These are phyloP conservation scores for Gentiana dahurica DNA, from an alignment of 257 asterid species.

Conservation along the genomic window DNA sequence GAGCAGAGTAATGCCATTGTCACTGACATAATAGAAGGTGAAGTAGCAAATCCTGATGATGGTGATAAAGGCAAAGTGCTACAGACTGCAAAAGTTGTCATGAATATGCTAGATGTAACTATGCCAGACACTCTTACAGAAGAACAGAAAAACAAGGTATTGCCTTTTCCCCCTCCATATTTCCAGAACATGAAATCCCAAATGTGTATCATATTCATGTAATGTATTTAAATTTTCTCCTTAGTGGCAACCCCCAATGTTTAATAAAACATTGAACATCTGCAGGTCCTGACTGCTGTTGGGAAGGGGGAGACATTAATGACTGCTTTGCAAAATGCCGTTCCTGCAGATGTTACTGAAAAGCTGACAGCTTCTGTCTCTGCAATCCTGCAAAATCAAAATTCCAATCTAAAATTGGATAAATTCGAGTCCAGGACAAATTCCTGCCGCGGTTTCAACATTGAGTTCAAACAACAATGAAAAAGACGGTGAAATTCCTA, in stretches of 20 bases:
- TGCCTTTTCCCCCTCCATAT: background rate
- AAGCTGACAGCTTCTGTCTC: slow-evolving; percentile 69
- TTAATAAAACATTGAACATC: background rate
- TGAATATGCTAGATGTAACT: slow-evolving; percentile 78
- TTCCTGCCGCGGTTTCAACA: slow-evolving; percentile 33
- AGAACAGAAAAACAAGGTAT: slow-evolving; percentile 82
- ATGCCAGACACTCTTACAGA: slow-evolving; percentile 62
- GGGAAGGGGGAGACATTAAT: slow-evolving; percentile 77
- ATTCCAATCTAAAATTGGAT: slow-evolving; percentile 44
- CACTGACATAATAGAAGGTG: slow-evolving; percentile 26
- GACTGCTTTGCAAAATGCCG: slow-evolving; percentile 93
- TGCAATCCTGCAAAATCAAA: slow-evolving; percentile 47
- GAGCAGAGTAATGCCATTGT: slow-evolving; percentile 21
- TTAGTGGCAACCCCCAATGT: no score
- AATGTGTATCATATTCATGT: no score
- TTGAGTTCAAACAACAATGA: slow-evolving; percentile 29
- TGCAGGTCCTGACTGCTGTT: slow-evolving; percentile 82
- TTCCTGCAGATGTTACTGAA: slow-evolving; percentile 90
- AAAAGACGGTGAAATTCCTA: slow-evolving; percentile 14
- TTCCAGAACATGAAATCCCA: no score
- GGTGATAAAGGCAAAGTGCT: slow-evolving; percentile 54
- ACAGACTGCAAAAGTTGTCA: slow-evolving; percentile 62
- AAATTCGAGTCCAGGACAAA: slow-evolving; percentile 30
- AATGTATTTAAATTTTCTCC: no score
- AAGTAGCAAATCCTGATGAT: slow-evolving; percentile 24